Percentiles rank a stretch among this genome's conserved stretches.
phyloP scores from a whole-genome alignment of 805 yeast genomes.

The Saccharomycopsis schoenii region DNA sequence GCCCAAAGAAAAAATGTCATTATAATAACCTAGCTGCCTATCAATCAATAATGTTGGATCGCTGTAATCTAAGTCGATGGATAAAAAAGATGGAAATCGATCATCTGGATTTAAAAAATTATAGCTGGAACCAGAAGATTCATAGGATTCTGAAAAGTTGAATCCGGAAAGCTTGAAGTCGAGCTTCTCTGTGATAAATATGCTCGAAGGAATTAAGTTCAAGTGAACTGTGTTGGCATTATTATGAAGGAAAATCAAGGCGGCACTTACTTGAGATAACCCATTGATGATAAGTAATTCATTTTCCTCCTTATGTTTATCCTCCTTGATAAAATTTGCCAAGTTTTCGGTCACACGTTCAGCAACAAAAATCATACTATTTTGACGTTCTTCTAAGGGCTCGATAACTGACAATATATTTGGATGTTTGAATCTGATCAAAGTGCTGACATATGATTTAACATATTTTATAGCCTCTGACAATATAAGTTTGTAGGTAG shows the following conservation, averaged over 20 bases:
- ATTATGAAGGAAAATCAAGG: conserved; percentile 72
- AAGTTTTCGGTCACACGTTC: conserved; percentile 63
- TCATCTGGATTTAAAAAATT: conserved; percentile 63
- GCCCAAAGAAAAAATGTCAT: conserved; percentile 83
- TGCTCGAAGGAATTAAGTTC: conserved; percentile 67
- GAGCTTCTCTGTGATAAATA: conserved; percentile 70
- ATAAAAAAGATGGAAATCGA: conserved; percentile 62
- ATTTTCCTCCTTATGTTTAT: conserved; percentile 29
- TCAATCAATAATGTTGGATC: conserved; percentile 81
- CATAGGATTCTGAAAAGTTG: conserved; percentile 35
- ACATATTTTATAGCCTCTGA: conserved; percentile 59
- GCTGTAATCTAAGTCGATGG: conserved; percentile 58
- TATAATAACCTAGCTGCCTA: conserved; percentile 48
- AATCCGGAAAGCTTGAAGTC: conserved; percentile 93
- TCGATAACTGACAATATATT: conserved; percentile 75
- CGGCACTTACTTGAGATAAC: conserved; percentile 64
- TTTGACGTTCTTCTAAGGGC: conserved; percentile 79
- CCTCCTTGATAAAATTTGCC: conserved; percentile 30
- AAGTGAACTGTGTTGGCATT: conserved; percentile 67
- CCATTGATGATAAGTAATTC: conserved; percentile 72
- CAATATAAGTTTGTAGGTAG: conserved; percentile 15
- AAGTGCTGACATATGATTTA: conserved; percentile 54
- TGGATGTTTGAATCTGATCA: conserved; percentile 85
- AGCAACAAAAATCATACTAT: conserved; percentile 70
- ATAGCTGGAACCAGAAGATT: conserved; percentile 44